Base-by-base conservation (phyloP, 257 asterid species). In the Solanum stenotomum region DNA sequence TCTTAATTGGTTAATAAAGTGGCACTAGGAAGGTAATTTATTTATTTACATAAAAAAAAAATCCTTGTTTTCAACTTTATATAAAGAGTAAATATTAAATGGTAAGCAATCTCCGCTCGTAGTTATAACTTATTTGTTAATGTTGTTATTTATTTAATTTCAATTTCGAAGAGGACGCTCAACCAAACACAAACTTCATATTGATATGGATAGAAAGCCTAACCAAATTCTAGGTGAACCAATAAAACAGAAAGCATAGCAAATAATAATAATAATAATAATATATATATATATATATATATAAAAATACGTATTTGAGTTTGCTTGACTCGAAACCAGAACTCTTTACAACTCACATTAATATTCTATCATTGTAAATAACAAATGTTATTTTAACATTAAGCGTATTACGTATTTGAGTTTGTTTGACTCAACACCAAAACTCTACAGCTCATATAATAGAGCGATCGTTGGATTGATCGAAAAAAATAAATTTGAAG, bases 141-240 rank as follows among this genome's bases (percentile, higher is more conserved):
- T 27, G 38, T 42, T 27, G 35, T 27, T 46, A 25, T 44, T 13
- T 79, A 44, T 29, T 81, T 44, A 44, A 79, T 27, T 81, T 87
- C 65, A 49, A 89, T 44, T 87, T 86, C 49, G 91, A 92, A 86
- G 86, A 52, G 89, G 94, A 92, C 91, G 91, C 91, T 92, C 92
- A 92, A 91, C 95, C 93, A 92, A 92, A 92, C 52, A 35, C 14
- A 63, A 89, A 87, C 87, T 37, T 82, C 59, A 71, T 74, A 76
- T 35, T 78, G 89, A 89, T 89, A 61, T 90, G 91, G 89, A 88
- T 89, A 90, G 92, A 91, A 91, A 90, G 89, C 89, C 92, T 87
- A 91, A 87, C 94, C 35, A 79, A 85, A 70, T 87, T 92, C 85
- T 90, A 88, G 92, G 92, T 89, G 87, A 91, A 83, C 94, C 91